Conservation (phyloP, 2,329 filamentous ascomycete species). For the Claviceps africana region DNA sequence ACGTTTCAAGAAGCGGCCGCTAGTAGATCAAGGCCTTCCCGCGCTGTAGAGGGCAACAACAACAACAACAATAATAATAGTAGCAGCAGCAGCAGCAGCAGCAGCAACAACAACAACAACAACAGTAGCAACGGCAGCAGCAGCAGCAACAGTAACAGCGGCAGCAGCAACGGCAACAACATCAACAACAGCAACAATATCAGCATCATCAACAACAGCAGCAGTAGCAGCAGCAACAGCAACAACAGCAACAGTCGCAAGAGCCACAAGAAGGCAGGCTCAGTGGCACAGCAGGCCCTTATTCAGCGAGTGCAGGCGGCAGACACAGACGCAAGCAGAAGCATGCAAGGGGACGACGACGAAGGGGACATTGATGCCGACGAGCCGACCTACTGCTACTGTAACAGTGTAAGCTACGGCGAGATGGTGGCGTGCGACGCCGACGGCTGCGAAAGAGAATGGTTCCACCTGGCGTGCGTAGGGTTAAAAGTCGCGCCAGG, state of each 20-base stretch:
- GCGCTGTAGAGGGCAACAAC: constrained; percentile 23
- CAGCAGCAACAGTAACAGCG: constrained; percentile 40
- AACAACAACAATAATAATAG: not conserved
- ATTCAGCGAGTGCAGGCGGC: constrained; percentile 16
- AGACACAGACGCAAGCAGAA: constrained; percentile 30
- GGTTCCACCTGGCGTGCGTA: constrained; percentile 75
- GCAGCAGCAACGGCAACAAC: constrained; percentile 7
- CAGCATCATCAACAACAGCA: not conserved
- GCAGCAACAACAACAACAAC: not conserved
- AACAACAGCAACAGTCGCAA: constrained; percentile 28
- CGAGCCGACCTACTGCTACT: constrained; percentile 67
- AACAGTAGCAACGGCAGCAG: constrained; percentile 10
- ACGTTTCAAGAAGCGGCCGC: constrained; percentile 41
- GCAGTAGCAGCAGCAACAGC: not conserved
- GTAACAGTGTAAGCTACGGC: constrained; percentile 66
- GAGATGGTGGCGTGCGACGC: constrained; percentile 77
- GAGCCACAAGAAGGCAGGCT: constrained; percentile 43
- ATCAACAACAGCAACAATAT: not conserved
- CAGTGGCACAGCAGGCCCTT: constrained; percentile 22
- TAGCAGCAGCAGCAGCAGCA: not conserved
- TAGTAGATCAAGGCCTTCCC: constrained; percentile 36
- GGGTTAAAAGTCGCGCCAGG: constrained; percentile 67
- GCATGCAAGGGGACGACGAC: constrained; percentile 24
- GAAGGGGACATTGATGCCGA: constrained; percentile 52
- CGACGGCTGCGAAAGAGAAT: constrained; percentile 58